phyloP scores from a whole-genome alignment of 2,329 filamentous ascomycete species.

The Endoconidiophora laricicola region DNA sequence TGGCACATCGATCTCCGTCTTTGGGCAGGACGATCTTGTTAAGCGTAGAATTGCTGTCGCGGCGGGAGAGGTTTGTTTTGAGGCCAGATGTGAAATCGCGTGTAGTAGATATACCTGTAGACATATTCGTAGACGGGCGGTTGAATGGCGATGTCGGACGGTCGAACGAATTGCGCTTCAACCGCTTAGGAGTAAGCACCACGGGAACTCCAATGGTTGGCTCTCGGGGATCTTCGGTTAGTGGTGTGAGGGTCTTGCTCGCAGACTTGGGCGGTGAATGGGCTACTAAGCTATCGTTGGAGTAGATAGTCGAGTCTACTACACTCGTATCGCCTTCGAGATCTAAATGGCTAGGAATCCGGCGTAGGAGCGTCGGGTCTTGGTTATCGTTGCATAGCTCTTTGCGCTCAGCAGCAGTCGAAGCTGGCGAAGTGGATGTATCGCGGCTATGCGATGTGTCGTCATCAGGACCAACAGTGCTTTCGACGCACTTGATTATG shows the following conservation, averaged over 20 bases:
- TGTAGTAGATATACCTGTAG: background rate
- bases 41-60: constrained; percentile 22
- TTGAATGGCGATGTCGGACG: constrained; percentile 1
- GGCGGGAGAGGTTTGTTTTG: constrained; percentile 22
- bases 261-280: too few relatives aligned
- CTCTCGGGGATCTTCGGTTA: background rate
- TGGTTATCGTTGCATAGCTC: background rate
- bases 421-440: constrained; percentile 4
- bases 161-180: background rate
- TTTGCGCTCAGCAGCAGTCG: background rate
- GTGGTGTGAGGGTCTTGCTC: background rate
- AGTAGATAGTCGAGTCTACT: background rate
- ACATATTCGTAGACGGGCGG: background rate
- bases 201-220: background rate
- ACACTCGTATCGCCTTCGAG: constrained; percentile 4
- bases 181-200: background rate
- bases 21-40: constrained; percentile 4
- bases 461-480: constrained; percentile 4
- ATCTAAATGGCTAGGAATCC: constrained; percentile 5
- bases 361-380: constrained; percentile 6
- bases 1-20: too few relatives aligned
- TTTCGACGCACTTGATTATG: constrained; percentile 8
- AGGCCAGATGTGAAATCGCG: constrained; percentile 19
- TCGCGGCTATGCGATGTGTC: constrained; percentile 6
- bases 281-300: background rate